A percentile compares a stretch with the other conserved stretches of the same genome.
These are phyloP conservation scores for Blepharisma japonicum DNA, from an alignment of 73 alveolate genomes.

Conservation along the genomic window DNA sequence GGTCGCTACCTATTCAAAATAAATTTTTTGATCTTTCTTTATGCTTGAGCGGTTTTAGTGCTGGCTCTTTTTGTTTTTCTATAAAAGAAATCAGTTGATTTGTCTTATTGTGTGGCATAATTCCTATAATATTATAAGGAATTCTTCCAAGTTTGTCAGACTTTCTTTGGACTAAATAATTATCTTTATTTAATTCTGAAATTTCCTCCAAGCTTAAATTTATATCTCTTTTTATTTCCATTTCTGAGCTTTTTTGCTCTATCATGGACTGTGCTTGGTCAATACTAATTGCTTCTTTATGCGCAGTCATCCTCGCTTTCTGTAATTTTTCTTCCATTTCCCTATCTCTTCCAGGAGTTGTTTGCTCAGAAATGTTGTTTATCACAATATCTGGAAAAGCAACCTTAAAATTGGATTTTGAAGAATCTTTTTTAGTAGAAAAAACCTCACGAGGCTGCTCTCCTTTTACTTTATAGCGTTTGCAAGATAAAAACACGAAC, in stretches of 20 bases:
- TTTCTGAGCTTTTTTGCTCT: too few species aligned
- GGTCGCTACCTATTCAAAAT: neutral
- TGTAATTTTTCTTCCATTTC: too few species aligned
- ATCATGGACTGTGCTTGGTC: too few species aligned
- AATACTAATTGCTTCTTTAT: too few species aligned
- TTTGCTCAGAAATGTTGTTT: too few species aligned
- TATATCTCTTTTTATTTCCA: too few species aligned
- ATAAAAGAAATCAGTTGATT: neutral
- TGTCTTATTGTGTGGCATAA: constrained; percentile 1
- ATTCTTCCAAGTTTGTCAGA: neutral
- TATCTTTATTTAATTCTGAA: neutral
- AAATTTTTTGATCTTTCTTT: constrained; percentile 25
- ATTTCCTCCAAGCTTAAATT: too few species aligned
- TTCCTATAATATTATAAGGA: constrained; percentile 8
- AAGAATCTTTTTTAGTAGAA: too few species aligned
- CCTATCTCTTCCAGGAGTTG: too few species aligned
- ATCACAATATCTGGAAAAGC: too few species aligned
- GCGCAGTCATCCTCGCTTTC: too few species aligned
- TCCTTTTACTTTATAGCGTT: constrained; percentile 3
- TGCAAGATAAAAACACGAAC: neutral
- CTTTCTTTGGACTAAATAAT: neutral
- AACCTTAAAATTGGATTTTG: too few species aligned
- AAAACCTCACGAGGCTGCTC: neutral
- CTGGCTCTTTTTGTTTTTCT: constrained; percentile 19
- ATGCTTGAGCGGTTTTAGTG: constrained; percentile 1